Base-by-base conservation (phyloP, 1,284 basidiomycete genomes). In the Leccinum laetum region DNA sequence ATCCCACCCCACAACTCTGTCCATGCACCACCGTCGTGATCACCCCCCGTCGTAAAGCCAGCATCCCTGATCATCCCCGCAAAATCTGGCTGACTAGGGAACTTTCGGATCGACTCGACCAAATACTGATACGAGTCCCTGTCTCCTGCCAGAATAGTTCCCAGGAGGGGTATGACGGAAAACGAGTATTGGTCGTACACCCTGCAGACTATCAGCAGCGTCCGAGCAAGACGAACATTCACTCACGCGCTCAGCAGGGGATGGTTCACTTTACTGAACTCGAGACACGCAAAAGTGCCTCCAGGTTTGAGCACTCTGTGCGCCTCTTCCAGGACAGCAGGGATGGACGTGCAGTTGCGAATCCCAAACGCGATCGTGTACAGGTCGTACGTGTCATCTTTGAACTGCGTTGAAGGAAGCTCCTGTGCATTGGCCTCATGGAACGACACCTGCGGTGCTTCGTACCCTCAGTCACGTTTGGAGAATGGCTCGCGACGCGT, bases 331-430 rank as follows among this genome's bases (percentile, higher is more conserved):
- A 99, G 83, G 16, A 96, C 98, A 26, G 88, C 89, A 10, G 94
- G 91, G 68, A 99, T 88, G 63, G 94, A 94, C 9, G 98, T 99
- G 83, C 95, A 98, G 78, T 99, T 99, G 61, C 98, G 87, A 71
- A 99, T 99, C 39, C 98, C 97, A 75, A 99, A 99, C 0, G 98
- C 96, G 75, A 99, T 99, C 24, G 98, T 99, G 82, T 98, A 99
- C 16, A 99, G 82, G 79, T 99, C 96, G 70, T 98, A 94, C 16
- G 92, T 88, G 77, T 95, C 88, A 72, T 92, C 87, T 11, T 84
- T 81, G 76, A 96, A 92, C 69, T 88, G 82, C 39, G 88, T 83
- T 53, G 78, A 67, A 0, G 89, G 84, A 39, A 99, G 83, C 21
- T 83, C 82, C 78, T 99, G 96, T 7, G 98, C 98, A 74, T 99